Base-by-base conservation (phyloP, 306 rosid genomes). In the Aeschynomene evenia region DNA sequence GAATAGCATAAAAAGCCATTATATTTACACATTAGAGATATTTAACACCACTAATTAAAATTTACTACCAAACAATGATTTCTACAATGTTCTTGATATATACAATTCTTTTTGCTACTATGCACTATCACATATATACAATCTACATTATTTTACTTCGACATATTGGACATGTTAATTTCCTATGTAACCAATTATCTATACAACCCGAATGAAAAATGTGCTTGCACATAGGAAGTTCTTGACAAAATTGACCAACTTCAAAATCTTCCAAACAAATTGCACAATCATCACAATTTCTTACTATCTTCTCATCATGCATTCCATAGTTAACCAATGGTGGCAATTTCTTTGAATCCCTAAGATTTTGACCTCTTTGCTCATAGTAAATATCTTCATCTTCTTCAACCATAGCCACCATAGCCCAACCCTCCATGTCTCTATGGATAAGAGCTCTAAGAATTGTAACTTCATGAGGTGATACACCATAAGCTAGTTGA, bases 251-350 rank as follows among this genome's bases (percentile, higher is more conserved):
- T 3, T 87, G 85, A 0, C 83, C 85, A 31, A 16, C 70, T 15
- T 57, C 9, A 3, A 90, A 90, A 19, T 85, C 84, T 57, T 85
- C 96, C 80, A 90, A 78, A 57, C 97, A 90, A 29, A 88, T 82
- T 1, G 72, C 82, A 52, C 95, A 90, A 0, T 69, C 84, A 19
- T 26, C 37, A 31, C 52, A 66, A 54, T 58, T 67, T 55, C 45
- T 80, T 51, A n/a, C n/a, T n/a, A n/a, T n/a, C n/a, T 14, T 13
- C 3, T 21, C 16, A 22, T 40, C 82, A 67, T 77, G 76, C 20
- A 19, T 68, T 53, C 87, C 88, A 66, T 81, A 88, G 4, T 43
- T 48, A 6, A 85, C 81, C 66, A 79, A 23, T 0, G 86, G 82
- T 0, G 93, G 93, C 66, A 91, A 11, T 67, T 77, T 86, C 69